Evolutionary conservation across 495 filamentous ascomycete species (phyloP).

Genomic region (Neurospora sp.): DNA sequence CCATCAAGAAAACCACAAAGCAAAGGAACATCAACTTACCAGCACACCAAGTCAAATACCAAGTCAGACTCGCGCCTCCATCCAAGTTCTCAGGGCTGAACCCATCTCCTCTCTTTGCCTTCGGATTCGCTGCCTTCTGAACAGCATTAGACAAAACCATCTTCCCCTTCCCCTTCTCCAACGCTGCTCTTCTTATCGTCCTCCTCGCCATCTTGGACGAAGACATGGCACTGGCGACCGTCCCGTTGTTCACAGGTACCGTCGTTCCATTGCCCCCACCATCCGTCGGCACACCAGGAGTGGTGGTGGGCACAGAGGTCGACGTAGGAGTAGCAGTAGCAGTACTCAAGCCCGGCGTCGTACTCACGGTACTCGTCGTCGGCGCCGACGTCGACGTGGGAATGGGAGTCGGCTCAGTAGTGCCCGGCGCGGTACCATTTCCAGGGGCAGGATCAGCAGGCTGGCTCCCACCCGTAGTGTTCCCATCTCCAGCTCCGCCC

Average conservation of each 20-base stretch:
- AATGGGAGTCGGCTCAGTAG: not conserved
- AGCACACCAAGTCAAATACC: conserved; percentile 80
- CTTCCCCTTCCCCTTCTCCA: not conserved
- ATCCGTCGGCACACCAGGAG: not conserved
- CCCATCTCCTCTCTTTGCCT: not conserved
- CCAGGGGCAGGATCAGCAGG: too few species aligned
- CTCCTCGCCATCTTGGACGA: not conserved
- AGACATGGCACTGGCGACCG: not conserved
- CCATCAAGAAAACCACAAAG: not conserved
- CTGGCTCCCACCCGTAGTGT: too few species aligned
- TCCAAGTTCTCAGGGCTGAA: conserved; percentile 30
- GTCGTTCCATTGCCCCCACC: not conserved
- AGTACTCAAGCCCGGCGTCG: not conserved
- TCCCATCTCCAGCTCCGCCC: not conserved
- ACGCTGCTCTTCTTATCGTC: not conserved
- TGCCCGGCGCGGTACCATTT: too few species aligned
- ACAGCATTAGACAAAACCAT: conserved; percentile 30
- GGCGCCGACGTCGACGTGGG: not conserved
- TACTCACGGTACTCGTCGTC: not conserved
- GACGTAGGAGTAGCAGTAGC: not conserved
- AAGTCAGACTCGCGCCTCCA: conserved; percentile 75
- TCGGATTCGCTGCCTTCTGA: conserved; percentile 27
- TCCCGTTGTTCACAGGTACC: not conserved
- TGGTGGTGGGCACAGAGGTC: not conserved
- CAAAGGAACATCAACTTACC: conserved; percentile 23